Conservation (phyloP, 371 early-diverging fungal genomes). For the Rhizopus microsporus region DNA sequence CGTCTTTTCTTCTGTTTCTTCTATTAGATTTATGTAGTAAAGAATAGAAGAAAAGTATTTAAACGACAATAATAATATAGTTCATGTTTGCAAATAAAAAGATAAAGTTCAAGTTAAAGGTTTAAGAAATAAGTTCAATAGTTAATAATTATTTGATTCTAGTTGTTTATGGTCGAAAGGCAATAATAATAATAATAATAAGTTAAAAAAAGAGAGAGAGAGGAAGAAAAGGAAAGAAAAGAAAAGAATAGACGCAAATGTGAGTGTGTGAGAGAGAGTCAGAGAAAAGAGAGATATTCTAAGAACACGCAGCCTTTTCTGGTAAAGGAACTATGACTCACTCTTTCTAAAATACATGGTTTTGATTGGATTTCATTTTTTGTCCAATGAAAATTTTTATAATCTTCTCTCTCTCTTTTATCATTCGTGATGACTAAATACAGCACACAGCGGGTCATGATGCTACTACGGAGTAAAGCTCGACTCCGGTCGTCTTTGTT, state of each 20-base stretch:
- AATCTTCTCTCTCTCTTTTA: neutral
- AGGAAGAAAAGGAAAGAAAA: neutral
- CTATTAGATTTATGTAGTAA: neutral
- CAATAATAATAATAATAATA: neutral
- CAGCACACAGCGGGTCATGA: neutral
- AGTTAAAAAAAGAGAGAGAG: neutral
- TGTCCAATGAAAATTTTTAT: slow-evolving; percentile 6
- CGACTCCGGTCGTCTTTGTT: too few species aligned
- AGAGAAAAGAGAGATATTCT: neutral
- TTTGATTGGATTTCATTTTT: neutral
- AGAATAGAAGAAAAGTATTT: slow-evolving; percentile 2
- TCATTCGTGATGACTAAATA: neutral
- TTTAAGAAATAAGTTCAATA: neutral
- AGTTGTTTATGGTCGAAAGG: neutral
- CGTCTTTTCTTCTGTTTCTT: neutral
- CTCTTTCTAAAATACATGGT: neutral
- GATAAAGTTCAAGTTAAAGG: neutral
- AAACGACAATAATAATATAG: slow-evolving; percentile 2
- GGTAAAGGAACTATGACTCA: slow-evolving; percentile 6
- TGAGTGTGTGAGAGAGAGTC: neutral
- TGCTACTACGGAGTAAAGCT: too few species aligned
- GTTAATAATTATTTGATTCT: neutral
- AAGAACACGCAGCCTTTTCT: neutral
- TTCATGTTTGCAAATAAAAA: neutral
- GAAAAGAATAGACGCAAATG: too few species aligned